Conservation (phyloP, 352 stramenopile species). For the Globisporangium rhizosaccharum region DNA sequence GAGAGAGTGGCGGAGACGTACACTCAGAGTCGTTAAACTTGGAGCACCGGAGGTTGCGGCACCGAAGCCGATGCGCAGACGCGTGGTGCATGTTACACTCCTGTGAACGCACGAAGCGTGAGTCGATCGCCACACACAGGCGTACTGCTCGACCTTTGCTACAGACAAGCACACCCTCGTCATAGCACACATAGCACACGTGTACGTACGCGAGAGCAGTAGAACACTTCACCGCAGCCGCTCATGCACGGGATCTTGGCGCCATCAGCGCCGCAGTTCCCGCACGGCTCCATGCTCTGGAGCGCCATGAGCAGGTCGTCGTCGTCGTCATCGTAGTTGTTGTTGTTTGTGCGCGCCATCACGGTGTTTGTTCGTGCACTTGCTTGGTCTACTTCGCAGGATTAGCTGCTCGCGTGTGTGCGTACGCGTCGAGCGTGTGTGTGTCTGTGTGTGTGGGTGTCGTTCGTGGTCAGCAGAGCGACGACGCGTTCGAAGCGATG, state of each 20-base stretch:
- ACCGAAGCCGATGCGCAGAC: conserved; percentile 81
- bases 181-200: not conserved
- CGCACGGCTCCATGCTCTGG: conserved; percentile 82
- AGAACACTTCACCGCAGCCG: conserved; percentile 82
- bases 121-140: not conserved
- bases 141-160: not conserved
- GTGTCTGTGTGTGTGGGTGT: no score
- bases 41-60: conserved; percentile 79
- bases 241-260: conserved; percentile 87
- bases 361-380: not conserved
- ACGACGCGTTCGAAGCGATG: no score
- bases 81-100: conserved; percentile 88
- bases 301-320: conserved; percentile 83
- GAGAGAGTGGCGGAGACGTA: conserved; percentile 21
- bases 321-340: conserved; percentile 83
- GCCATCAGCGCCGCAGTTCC: conserved; percentile 73
- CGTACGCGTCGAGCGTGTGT: no score
- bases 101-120: conserved; percentile 17
- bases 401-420: no score
- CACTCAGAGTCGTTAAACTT: conserved; percentile 89
- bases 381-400: no score
- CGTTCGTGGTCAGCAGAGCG: no score
- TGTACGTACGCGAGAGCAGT: conserved; percentile 69
- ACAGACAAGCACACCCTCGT: not conserved
- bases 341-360: conserved; percentile 49